A percentile compares a stretch with the other conserved stretches of the same genome.
These are phyloP conservation scores for Benincasa hispida DNA, from an alignment of 306 rosid genomes.

Conservation along the genomic window DNA sequence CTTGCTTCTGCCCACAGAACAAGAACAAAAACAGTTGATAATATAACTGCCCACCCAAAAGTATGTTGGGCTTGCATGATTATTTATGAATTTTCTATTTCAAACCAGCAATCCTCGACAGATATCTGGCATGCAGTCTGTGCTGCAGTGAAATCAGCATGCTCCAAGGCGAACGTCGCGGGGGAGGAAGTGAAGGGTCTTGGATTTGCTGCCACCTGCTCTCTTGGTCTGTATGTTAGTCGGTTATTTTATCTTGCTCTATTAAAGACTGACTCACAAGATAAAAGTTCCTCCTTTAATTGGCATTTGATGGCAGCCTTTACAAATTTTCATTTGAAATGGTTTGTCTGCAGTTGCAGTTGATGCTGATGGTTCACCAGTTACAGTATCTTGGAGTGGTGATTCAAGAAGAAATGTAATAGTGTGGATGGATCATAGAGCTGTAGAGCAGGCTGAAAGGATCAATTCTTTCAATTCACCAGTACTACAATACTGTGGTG, in stretches of 20 bases:
- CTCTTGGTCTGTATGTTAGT: slow-evolving; percentile 50
- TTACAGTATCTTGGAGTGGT: slow-evolving; percentile 77
- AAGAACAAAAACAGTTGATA: no score
- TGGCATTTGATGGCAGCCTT: neutral
- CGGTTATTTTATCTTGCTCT: neutral
- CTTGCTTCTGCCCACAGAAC: neutral
- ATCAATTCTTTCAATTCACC: slow-evolving; percentile 72
- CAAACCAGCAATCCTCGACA: slow-evolving; percentile 90
- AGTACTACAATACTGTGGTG: slow-evolving; percentile 84
- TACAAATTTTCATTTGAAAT: neutral
- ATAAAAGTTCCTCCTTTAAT: neutral
- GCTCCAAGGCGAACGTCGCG: slow-evolving; percentile 54
- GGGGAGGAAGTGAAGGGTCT: slow-evolving; percentile 63
- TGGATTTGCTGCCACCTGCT: slow-evolving; percentile 95
- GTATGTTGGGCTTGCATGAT: slow-evolving; percentile 10
- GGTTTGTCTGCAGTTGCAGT: slow-evolving; percentile 59
- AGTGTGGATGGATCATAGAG: slow-evolving; percentile 99
- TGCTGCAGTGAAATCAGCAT: slow-evolving; percentile 75
- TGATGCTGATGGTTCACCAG: slow-evolving; percentile 87
- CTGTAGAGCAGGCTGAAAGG: slow-evolving; percentile 83
- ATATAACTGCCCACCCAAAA: neutral
- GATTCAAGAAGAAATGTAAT: slow-evolving; percentile 91
- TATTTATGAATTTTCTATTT: slow-evolving; percentile 12
- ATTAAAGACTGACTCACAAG: neutral
- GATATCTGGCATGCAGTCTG: slow-evolving; percentile 96